Evolutionary conservation across 23 red algal species (phyloP).

Genomic region (Gracilaria gracilis): DNA sequence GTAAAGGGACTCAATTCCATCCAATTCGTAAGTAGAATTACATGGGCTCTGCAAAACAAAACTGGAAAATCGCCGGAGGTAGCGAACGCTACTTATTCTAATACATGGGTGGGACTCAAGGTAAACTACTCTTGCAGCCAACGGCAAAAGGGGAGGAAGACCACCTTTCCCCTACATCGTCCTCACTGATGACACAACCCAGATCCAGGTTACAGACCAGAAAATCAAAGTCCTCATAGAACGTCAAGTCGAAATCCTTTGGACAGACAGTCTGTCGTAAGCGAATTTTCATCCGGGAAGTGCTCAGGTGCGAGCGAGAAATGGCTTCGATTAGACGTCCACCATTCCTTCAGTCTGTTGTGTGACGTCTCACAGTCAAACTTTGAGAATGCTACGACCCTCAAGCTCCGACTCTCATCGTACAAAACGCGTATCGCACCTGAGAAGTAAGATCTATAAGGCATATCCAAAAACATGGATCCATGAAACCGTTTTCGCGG

Average conservation of each 20-base stretch:
- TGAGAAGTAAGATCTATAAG: constrained; percentile 10
- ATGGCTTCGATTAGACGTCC: neutral
- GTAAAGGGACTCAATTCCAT: too few relatives aligned
- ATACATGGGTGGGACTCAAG: too few relatives aligned
- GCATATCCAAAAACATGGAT: constrained; percentile 15
- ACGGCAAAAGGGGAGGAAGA: too few relatives aligned
- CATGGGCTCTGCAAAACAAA: too few relatives aligned
- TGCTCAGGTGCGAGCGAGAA: constrained; percentile 17
- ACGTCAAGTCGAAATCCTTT: neutral
- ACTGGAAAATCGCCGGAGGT: too few relatives aligned
- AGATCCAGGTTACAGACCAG: too few relatives aligned
- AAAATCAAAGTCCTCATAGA: neutral
- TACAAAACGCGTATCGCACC: constrained; percentile 10
- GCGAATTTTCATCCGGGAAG: neutral
- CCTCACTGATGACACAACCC: too few relatives aligned
- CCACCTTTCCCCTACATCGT: too few relatives aligned
- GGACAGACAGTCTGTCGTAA: neutral
- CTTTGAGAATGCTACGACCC: neutral
- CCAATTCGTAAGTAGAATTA: too few relatives aligned
- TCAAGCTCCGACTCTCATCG: neutral
- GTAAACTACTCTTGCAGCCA: too few relatives aligned
- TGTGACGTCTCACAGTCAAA: neutral
- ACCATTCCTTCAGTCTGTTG: neutral
- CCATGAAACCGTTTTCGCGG: constrained; percentile 1
- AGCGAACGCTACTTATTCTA: too few relatives aligned